A percentile compares a stretch with the other conserved stretches of the same genome.
Evolutionary conservation across 495 filamentous ascomycete species (phyloP).

Genomic region (Penicillium desertorum): DNA sequence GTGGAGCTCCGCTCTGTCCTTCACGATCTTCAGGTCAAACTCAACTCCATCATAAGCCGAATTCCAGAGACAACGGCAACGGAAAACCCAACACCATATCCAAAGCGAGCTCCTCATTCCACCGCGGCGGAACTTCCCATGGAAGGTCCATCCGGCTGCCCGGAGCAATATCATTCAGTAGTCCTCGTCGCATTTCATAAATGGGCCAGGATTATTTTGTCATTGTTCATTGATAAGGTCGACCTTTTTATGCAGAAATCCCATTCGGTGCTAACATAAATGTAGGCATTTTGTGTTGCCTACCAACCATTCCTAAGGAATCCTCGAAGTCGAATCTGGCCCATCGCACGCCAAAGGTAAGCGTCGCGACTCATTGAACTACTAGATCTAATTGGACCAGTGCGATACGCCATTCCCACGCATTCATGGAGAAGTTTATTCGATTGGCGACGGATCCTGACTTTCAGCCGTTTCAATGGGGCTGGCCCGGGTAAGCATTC

Average conservation of each 20-base stretch:
- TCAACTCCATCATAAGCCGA: slow-evolving; percentile 44
- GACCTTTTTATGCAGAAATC: background rate
- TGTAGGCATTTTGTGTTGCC: slow-evolving; percentile 51
- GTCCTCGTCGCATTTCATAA: slow-evolving; percentile 50
- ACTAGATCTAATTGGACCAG: slow-evolving; percentile 28
- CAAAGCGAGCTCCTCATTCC: slow-evolving; percentile 22
- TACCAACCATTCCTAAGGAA: slow-evolving; percentile 59
- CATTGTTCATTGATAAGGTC: slow-evolving; percentile 48
- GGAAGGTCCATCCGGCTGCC: slow-evolving; percentile 37
- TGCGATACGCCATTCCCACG: slow-evolving; percentile 54
- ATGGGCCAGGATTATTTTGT: slow-evolving; percentile 47
- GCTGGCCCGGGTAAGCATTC: slow-evolving; percentile 48
- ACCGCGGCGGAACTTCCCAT: slow-evolving; percentile 37
- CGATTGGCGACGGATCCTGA: slow-evolving; percentile 51
- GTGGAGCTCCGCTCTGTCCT: slow-evolving; percentile 46
- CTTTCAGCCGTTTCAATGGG: slow-evolving; percentile 59
- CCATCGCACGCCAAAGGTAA: slow-evolving; percentile 52
- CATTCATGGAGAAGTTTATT: slow-evolving; percentile 57
- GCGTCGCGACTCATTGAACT: background rate
- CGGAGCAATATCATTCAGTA: slow-evolving; percentile 46
- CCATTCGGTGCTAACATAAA: background rate
- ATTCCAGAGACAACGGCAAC: slow-evolving; percentile 33
- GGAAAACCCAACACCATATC: slow-evolving; percentile 12
- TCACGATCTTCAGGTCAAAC: slow-evolving; percentile 45
- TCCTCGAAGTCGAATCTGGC: slow-evolving; percentile 55